Evolutionary conservation across 805 yeast species (phyloP), one percentile per base, ranked within the genome.

Genomic region (Candida namnaoensis): DNA sequence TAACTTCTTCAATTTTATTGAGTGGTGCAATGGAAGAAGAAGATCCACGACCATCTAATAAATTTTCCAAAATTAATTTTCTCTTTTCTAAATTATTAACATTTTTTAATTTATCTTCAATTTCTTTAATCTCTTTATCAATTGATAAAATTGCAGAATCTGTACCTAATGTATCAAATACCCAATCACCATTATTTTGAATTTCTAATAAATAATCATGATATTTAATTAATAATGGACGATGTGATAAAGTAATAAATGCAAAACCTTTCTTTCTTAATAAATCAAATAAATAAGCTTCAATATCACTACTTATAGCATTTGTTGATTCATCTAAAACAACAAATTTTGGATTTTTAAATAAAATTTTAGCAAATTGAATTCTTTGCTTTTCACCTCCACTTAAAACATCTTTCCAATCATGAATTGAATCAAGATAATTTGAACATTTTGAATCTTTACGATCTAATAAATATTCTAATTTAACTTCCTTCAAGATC

Each of bases 321-420:
- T 88, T 86, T 5, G 97, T 88, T n/a, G 95, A 85, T 62, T 88
- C 97, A 62, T 88, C 97, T 46, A 88, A 71, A 3, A 88, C 77
- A 4, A 88, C 88, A 60, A 86, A 86, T 57, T 75, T 73, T 38
- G 95, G 95, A 41, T 75, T 74, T 57, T 83, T 86, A 65, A 82
- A 87, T 50, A 88, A 64, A 3, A 88, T 75, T 51, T 96, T 72
- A 0, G 97, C 96, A 66, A 88, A 84, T 60, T 87, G 78, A 59
- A 88, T 74, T 56, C 95, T 77, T 66, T 88, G 97, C 62, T 87
- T 82, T 60, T 88, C 97, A 43, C 97, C 97, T n/a, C 97, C 97
- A 61, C 93, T 82, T 48, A 88, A 72, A n/a, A 88, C 82, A 57
- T 84, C 95, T 54, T 81, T 81, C 96, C 96, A 88, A 49, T 80